Percentiles rank a stretch among this genome's conserved stretches.
Evolutionary conservation across 352 stramenopile genomes (phyloP).

Genomic region (Pythium plurisporium): DNA sequence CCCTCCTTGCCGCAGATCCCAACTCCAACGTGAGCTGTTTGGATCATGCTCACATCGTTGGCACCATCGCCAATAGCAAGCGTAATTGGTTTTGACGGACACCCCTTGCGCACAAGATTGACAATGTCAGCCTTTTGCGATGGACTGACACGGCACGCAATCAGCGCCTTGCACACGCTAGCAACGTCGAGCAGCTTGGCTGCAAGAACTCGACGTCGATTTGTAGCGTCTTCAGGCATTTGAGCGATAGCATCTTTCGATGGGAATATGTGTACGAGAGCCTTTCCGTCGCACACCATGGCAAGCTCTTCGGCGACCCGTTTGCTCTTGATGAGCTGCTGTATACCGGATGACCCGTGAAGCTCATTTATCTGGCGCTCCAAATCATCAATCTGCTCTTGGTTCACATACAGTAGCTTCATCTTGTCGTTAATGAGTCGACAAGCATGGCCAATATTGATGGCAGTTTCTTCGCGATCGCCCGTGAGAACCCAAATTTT

Average conservation of each 20-base stretch:
- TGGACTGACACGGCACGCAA: slow-evolving; percentile 80
- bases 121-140: slow-evolving; percentile 83
- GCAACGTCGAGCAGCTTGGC: slow-evolving; percentile 49
- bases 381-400: slow-evolving; percentile 35
- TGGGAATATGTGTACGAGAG: slow-evolving; percentile 62
- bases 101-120: slow-evolving; percentile 48
- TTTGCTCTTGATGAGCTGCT: slow-evolving; percentile 33
- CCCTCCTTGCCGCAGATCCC: slow-evolving; percentile 98
- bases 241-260: slow-evolving; percentile 42
- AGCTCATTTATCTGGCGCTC: slow-evolving; percentile 47
- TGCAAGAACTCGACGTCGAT: slow-evolving; percentile 30
- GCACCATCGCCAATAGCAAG: slow-evolving; percentile 89
- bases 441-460: slow-evolving; percentile 87
- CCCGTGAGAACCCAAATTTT: slow-evolving; percentile 86
- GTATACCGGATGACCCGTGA: slow-evolving; percentile 32
- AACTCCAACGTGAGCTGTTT: slow-evolving; percentile 86
- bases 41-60: slow-evolving; percentile 91
- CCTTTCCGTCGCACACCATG: slow-evolving; percentile 65
- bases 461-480: slow-evolving; percentile 88
- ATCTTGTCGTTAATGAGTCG: slow-evolving; percentile 84
- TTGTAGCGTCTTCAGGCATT: slow-evolving; percentile 27
- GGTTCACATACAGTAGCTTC: slow-evolving; percentile 63
- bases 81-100: slow-evolving; percentile 51
- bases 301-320: slow-evolving; percentile 43
- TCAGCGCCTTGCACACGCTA: slow-evolving; percentile 63